Evolutionary conservation across 2,329 filamentous ascomycete species (phyloP), one percentile per base, ranked within the genome.

Genomic region (Sporothrix luriei): DNA sequence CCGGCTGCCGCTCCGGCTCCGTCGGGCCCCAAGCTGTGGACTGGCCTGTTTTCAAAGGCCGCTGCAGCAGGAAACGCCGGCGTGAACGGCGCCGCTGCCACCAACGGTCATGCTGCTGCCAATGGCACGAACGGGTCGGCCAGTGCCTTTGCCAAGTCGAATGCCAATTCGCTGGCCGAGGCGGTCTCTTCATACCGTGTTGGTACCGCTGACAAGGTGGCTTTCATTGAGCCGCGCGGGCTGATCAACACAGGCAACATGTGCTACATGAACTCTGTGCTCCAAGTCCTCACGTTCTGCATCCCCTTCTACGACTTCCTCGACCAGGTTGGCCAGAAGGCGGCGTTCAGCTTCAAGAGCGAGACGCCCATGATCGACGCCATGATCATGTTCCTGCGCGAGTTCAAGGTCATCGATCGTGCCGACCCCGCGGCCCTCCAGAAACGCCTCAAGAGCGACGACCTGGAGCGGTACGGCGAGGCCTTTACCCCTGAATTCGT

Each of bases 231-330:
- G 80, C 95, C 95, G 66, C 88, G 94, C 74, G 95, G 95, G 64
- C 86, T 99, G 76, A 91, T 97, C 74, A 99, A 99, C 80, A 96
- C 94, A 52, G 95, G 95, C 65, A 98, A 99, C 78, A 96, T 98
- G 92, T 99, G 95, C 81, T 99, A 99, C 81, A 98, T 99, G 95
- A 99, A 98, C 83, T 97, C 95, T 73, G 94, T 97, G 79, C 86
- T 99, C 74, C 95, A 99, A 90, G 91, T 96, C 77, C 87, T 99
- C 76, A 87, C 97, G 74, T 98, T 94, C 78, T 98, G 94, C 80
- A 86, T 90, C 75, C 95, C 95, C 6, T 99, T 99, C 78, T 97
- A 97, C 80, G 89, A 94, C 76, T 97, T 99, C 77, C 81, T 99
- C 73, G 91, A 97, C 77, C 90, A 94, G 78, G 87, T 97, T 71